Evolutionary conservation across 2,329 filamentous ascomycete genomes (phyloP).

Genomic region (Aspergillus oerlinghausenensis): DNA sequence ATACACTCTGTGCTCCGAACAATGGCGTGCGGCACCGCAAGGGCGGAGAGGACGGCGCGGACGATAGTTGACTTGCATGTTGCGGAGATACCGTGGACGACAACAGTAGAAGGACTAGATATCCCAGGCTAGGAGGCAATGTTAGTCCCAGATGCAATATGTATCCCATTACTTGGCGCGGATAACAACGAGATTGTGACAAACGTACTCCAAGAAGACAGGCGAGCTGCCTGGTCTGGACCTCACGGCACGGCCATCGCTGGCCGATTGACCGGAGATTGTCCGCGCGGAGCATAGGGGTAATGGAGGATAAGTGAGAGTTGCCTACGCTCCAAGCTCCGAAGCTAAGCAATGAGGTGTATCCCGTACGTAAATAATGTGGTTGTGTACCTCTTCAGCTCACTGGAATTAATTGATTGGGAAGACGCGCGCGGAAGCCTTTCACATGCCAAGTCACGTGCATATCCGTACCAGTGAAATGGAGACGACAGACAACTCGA

Average conservation of each 20-base stretch:
- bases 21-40: constrained; percentile 45
- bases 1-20: constrained; percentile 44
- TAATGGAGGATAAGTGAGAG: constrained; percentile 2
- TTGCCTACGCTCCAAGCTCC: neutral
- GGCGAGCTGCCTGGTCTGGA: constrained; percentile 39
- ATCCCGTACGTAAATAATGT: neutral
- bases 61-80: constrained; percentile 79
- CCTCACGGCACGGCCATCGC: constrained; percentile 42
- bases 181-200: constrained; percentile 10
- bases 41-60: constrained; percentile 57
- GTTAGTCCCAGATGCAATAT: neutral
- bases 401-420: neutral
- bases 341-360: neutral
- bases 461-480: too few relatives aligned
- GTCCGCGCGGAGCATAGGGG: constrained; percentile 29
- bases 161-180: neutral
- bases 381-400: neutral
- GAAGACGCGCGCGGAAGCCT: neutral
- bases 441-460: constrained; percentile 10
- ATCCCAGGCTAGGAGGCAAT: constrained; percentile 31
- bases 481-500: too few relatives aligned
- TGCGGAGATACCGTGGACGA: constrained; percentile 78
- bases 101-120: constrained; percentile 68
- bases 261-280: constrained; percentile 31
- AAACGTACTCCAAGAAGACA: constrained; percentile 36